Percentiles rank a stretch among this genome's conserved stretches.
phyloP scores from a whole-genome alignment of 148 eudicot species.

The Rhododendron simsii region DNA sequence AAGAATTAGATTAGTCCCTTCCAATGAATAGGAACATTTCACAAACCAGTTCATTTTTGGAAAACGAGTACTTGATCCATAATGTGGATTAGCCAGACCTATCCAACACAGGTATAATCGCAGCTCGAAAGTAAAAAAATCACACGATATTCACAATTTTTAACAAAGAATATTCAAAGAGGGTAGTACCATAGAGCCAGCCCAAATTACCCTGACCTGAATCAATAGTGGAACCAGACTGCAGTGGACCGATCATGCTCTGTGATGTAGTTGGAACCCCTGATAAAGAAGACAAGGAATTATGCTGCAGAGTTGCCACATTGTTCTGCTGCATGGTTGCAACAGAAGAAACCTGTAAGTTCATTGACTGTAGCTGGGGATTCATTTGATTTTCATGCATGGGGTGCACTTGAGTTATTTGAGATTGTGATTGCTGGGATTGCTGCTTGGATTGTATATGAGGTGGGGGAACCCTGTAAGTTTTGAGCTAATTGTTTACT shows the following conservation, averaged over 20 bases:
- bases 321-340: slow-evolving; percentile 56
- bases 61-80: background rate
- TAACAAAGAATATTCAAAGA: background rate
- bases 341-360: slow-evolving; percentile 48
- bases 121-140: background rate
- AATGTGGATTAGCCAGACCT: no score
- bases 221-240: slow-evolving; percentile 51
- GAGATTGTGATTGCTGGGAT: slow-evolving; percentile 36
- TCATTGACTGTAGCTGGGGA: slow-evolving; percentile 53
- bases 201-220: slow-evolving; percentile 40
- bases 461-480: slow-evolving; percentile 25
- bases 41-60: background rate
- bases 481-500: background rate
- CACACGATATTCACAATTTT: background rate
- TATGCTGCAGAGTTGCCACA: slow-evolving; percentile 51
- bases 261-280: slow-evolving; percentile 55
- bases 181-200: background rate
- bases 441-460: slow-evolving; percentile 57
- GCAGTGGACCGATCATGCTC: slow-evolving; percentile 46
- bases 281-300: slow-evolving; percentile 51
- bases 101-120: background rate
- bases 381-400: slow-evolving; percentile 53
- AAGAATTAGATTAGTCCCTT: background rate
- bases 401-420: slow-evolving; percentile 57
- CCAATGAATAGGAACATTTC: background rate